Evolutionary conservation across 108 stramenopile species (phyloP).

Genomic region (Skeletonema marinoi): DNA sequence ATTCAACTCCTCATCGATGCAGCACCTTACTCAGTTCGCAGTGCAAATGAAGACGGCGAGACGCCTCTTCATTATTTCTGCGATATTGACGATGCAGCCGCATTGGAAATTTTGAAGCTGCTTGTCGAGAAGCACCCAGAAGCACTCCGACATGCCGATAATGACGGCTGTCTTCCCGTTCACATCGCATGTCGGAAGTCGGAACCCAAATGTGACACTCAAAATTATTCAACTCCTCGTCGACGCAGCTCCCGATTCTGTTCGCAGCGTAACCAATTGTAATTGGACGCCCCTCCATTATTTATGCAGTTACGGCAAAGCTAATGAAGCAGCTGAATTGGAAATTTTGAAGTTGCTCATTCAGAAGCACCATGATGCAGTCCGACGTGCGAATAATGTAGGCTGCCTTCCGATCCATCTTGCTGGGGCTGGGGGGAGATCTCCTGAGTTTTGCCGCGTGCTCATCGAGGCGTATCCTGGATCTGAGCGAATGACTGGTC

Average conservation of each 20-base stretch:
- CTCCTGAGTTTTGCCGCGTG: background rate
- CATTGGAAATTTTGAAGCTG: background rate
- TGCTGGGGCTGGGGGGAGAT: background rate
- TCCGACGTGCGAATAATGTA: background rate
- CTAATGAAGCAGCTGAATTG: too few relatives aligned
- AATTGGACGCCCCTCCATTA: too few relatives aligned
- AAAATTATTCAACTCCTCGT: too few relatives aligned
- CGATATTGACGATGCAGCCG: background rate
- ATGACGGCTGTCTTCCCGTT: conserved; percentile 2
- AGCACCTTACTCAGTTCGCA: background rate
- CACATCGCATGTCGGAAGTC: background rate
- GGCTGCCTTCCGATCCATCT: background rate
- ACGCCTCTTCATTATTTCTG: background rate
- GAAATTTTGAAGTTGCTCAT: background rate
- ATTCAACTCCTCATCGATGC: conserved; percentile 4
- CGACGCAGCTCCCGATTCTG: too few relatives aligned
- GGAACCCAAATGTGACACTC: background rate
- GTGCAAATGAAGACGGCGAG: background rate
- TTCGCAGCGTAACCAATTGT: too few relatives aligned
- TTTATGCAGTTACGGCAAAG: too few relatives aligned
- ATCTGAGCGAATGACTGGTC: background rate
- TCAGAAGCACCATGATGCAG: background rate
- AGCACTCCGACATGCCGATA: background rate
- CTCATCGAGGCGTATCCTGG: background rate
- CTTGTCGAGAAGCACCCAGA: background rate